Conservation (phyloP, 2,329 filamentous ascomycete species). For the Aspergillus caelatus region DNA sequence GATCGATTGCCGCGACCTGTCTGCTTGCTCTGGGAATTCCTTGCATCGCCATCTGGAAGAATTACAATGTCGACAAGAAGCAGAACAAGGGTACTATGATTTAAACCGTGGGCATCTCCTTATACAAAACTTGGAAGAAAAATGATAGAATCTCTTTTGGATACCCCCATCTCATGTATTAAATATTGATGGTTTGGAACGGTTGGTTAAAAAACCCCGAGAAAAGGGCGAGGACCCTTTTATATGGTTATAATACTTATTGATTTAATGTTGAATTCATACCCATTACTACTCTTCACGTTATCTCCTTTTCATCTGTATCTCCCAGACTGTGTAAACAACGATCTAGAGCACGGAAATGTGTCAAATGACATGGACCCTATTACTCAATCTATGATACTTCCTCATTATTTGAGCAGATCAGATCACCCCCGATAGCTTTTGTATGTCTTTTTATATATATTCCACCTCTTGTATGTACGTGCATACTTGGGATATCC, state of each 20-base stretch:
- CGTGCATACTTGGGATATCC: neutral
- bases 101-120: constrained; percentile 4
- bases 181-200: neutral
- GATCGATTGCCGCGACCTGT: constrained; percentile 38
- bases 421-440: neutral
- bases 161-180: neutral
- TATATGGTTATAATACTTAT: neutral
- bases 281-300: neutral
- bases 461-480: neutral
- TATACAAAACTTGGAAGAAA: neutral
- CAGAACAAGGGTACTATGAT: constrained; percentile 40
- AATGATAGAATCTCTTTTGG: neutral
- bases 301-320: neutral
- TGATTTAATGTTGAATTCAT: neutral
- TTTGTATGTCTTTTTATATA: neutral
- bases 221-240: neutral
- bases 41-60: constrained; percentile 41
- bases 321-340: neutral
- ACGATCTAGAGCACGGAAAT: neutral
- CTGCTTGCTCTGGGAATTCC: constrained; percentile 38
- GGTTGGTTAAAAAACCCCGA: neutral
- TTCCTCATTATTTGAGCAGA: neutral
- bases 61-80: constrained; percentile 42
- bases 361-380: neutral
- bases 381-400: neutral